Conservation (phyloP, 163 green algal genomes). For the Trebouxia gelatinosa region DNA sequence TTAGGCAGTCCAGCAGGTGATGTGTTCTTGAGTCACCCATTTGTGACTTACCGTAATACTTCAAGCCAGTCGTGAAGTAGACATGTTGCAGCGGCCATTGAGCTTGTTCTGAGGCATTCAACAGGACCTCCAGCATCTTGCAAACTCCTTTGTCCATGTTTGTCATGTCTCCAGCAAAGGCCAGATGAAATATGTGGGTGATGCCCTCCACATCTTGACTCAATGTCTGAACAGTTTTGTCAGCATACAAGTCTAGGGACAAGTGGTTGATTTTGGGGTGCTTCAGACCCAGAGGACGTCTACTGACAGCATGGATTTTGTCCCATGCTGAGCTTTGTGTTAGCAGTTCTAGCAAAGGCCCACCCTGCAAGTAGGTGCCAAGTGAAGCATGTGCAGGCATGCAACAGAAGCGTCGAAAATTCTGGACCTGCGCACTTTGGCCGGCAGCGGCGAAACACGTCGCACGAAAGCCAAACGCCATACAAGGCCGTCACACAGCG, state of each 20-base stretch:
- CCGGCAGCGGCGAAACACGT: too few relatives aligned
- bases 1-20: too few relatives aligned
- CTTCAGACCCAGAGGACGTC: not conserved
- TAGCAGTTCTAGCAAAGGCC: not conserved
- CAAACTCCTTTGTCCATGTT: not conserved
- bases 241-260: not conserved
- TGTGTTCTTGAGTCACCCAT: too few relatives aligned
- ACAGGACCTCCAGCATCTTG: not conserved
- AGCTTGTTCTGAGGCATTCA: not conserved
- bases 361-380: not conserved
- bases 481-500: too few relatives aligned
- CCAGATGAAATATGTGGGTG: conserved; percentile 1
- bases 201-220: not conserved
- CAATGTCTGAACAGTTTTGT: not conserved
- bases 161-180: conserved; percentile 11
- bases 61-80: conserved; percentile 2
- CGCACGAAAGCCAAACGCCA: too few relatives aligned
- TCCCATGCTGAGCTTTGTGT: not conserved
- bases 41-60: conserved; percentile 20
- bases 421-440: too few relatives aligned
- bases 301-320: conserved; percentile 3
- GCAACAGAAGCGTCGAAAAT: too few relatives aligned
- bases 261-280: not conserved
- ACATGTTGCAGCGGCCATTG: not conserved
- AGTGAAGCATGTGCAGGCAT: too few relatives aligned